phyloP scores from a whole-genome alignment of 129 eudicot genomes.

The Pulicaria dysenterica region DNA sequence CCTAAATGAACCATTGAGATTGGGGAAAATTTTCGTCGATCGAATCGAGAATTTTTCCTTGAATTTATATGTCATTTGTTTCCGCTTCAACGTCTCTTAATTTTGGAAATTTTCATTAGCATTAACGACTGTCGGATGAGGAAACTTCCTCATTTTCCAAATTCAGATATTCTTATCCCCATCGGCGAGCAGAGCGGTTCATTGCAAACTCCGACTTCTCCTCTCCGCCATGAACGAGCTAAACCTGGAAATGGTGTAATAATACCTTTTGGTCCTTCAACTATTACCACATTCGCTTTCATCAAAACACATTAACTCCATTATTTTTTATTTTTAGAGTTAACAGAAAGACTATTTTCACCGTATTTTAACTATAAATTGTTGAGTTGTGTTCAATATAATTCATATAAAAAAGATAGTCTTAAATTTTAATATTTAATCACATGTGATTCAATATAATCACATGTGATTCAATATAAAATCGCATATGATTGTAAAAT shows the following conservation, averaged over 20 bases:
- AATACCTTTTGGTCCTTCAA: conserved; percentile 21
- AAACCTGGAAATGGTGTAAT: not conserved
- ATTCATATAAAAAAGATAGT: too few relatives aligned
- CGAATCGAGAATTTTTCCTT: conserved; percentile 1
- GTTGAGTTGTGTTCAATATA: too few relatives aligned
- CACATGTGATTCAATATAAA: too few relatives aligned
- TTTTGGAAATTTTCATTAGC: conserved; percentile 11
- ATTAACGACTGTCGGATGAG: not conserved
- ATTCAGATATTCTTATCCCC: conserved; percentile 10
- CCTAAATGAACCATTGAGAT: conserved; percentile 3
- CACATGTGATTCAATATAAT: too few relatives aligned
- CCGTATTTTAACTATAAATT: too few relatives aligned
- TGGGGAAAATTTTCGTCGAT: conserved; percentile 1
- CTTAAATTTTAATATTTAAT: too few relatives aligned
- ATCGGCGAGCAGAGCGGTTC: not conserved
- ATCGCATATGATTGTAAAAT: too few relatives aligned
- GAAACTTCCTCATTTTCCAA: not conserved
- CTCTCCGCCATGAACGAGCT: conserved; percentile 34
- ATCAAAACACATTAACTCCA: too few relatives aligned
- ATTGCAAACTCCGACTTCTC: conserved; percentile 27
- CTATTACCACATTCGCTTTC: not conserved
- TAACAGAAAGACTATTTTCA: too few relatives aligned
- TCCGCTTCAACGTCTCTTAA: not conserved
- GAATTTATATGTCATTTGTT: not conserved
- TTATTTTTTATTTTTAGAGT: too few relatives aligned